A percentile compares a stretch with the other conserved stretches of the same genome.
Evolutionary conservation across 176 grass and related monocot species (phyloP).

Genomic region (Ensete ventricosum): DNA sequence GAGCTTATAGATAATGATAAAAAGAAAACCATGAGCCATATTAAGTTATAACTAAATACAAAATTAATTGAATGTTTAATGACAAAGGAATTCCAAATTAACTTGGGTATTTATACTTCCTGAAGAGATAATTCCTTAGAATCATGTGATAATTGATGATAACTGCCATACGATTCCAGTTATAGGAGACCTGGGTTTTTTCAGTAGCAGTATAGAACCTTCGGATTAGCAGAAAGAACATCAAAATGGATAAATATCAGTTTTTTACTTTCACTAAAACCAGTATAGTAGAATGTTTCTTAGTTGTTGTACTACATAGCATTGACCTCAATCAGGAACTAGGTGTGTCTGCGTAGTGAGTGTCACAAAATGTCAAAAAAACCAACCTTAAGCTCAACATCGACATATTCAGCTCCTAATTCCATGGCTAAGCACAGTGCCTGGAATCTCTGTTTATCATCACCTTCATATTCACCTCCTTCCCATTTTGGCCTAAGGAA

Average conservation of each 20-base stretch:
- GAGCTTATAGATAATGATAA: not conserved
- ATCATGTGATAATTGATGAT: not conserved
- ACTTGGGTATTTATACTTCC: not conserved
- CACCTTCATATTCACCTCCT: constrained; percentile 84
- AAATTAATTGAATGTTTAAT: not conserved
- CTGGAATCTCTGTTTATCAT: constrained; percentile 55
- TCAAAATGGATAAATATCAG: not conserved
- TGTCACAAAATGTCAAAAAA: not conserved
- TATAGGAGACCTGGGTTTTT: not conserved
- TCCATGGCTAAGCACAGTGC: constrained; percentile 66
- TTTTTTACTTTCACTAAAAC: not conserved
- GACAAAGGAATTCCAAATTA: not conserved
- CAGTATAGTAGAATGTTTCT: not conserved
- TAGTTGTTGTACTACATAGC: not conserved
- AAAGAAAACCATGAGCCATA: not conserved
- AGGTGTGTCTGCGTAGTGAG: not conserved
- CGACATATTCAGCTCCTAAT: constrained; percentile 86
- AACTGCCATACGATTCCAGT: not conserved
- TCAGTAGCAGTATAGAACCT: not conserved
- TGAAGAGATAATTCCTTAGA: not conserved
- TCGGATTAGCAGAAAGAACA: not conserved
- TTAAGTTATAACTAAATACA: not conserved
- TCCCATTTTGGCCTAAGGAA: constrained; percentile 86
- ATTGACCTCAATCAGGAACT: too few relatives aligned
- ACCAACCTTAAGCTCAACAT: constrained; percentile 89